Evolutionary conservation across 2,329 filamentous ascomycete species (phyloP).

Genomic region (Helminthosporium solani): DNA sequence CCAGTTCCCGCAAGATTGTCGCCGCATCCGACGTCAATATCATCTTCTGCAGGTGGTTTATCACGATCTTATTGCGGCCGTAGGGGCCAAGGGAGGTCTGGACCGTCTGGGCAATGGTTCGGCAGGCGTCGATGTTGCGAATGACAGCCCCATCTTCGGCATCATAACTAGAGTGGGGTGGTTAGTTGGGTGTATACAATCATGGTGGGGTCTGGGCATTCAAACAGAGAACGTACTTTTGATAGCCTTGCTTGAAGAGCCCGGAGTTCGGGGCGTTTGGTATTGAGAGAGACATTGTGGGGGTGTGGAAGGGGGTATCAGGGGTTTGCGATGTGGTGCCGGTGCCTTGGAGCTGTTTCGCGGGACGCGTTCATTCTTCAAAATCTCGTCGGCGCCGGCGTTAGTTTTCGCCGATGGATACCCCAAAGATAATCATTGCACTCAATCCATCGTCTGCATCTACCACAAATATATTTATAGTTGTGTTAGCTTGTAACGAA

Average conservation of each 20-base stretch:
- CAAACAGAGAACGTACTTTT: constrained; percentile 65
- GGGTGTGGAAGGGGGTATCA: constrained; percentile 30
- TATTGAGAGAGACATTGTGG: constrained; percentile 89
- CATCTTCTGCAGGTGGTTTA: constrained; percentile 99
- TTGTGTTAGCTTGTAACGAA: too few relatives aligned
- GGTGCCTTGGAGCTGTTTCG: constrained; percentile 24
- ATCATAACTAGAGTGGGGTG: constrained; percentile 72
- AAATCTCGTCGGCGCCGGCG: constrained; percentile 14
- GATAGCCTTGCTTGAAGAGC: constrained; percentile 95
- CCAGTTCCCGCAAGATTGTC: constrained; percentile 94
- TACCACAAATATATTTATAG: neutral
- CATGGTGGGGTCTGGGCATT: constrained; percentile 13
- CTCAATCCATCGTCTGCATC: neutral
- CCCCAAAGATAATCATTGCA: neutral
- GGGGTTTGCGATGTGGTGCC: constrained; percentile 29
- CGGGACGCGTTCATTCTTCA: constrained; percentile 31
- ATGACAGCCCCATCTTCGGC: constrained; percentile 98
- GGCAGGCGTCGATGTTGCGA: constrained; percentile 97
- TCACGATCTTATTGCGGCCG: constrained; percentile 98
- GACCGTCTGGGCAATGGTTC: constrained; percentile 91
- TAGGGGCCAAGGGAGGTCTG: constrained; percentile 96
- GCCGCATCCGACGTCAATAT: constrained; percentile 97
- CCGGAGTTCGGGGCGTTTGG: constrained; percentile 89
- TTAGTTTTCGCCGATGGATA: constrained; percentile 1
- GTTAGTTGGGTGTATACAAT: constrained; percentile 32